These are phyloP conservation scores for Populus tomentosa DNA, from an alignment of 441 rosid species.

Conservation along the genomic window DNA sequence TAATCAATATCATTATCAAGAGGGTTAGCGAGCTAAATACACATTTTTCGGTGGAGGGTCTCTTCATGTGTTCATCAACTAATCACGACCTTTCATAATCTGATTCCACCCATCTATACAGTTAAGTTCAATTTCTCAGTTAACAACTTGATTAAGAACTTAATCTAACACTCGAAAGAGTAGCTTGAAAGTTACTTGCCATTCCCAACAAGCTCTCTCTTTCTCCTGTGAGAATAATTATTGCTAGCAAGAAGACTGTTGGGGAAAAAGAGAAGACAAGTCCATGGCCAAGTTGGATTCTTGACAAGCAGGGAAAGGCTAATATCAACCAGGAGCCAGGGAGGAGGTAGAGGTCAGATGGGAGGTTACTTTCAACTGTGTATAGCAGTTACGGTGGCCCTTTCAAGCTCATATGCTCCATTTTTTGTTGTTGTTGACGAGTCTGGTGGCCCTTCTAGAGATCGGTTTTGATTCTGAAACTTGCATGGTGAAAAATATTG, in stretches of 20 bases:
- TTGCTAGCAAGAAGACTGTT: neutral
- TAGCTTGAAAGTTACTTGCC: neutral
- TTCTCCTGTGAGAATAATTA: too few species aligned
- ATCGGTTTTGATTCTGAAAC: neutral
- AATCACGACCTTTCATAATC: too few species aligned
- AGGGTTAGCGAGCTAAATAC: neutral
- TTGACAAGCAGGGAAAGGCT: neutral
- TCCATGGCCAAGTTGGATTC: neutral
- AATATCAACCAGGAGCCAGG: neutral
- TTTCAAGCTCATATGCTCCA: conserved; percentile 5
- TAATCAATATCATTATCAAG: neutral
- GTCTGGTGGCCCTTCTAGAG: neutral
- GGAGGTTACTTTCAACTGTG: conserved; percentile 6
- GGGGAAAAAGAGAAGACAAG: too few species aligned
- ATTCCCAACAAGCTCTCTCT: neutral
- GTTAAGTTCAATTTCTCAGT: neutral
- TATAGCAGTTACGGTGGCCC: neutral
- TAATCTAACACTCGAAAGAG: neutral
- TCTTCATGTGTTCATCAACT: neutral
- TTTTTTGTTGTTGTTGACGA: neutral
- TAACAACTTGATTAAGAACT: neutral
- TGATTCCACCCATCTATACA: neutral
- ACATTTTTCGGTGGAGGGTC: neutral
- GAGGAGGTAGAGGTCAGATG: neutral
- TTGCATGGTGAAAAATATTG: neutral